Evolutionary conservation across 2,329 filamentous ascomycete genomes (phyloP).

Genomic region (Teratosphaeria nubilosa): DNA sequence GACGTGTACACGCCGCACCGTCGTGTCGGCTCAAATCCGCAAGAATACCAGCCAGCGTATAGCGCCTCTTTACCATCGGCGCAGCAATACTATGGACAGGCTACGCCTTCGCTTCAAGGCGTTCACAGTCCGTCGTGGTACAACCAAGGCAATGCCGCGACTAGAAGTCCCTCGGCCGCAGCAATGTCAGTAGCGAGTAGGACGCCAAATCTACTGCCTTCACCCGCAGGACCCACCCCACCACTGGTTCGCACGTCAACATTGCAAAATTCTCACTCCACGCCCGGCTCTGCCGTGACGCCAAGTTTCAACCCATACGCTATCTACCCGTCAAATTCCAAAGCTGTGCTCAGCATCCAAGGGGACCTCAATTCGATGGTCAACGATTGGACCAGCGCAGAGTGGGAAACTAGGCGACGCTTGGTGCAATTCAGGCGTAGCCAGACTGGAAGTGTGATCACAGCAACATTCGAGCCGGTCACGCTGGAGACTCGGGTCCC

Average conservation of each 20-base stretch:
- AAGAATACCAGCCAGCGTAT: constrained; percentile 20
- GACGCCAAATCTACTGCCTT: constrained; percentile 29
- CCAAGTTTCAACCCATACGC: constrained; percentile 64
- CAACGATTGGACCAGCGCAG: constrained; percentile 70
- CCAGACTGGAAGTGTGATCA: constrained; percentile 73
- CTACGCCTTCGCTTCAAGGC: constrained; percentile 21
- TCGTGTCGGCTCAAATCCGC: constrained; percentile 28
- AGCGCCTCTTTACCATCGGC: constrained; percentile 9
- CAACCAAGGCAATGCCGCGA: constrained; percentile 10
- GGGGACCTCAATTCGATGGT: constrained; percentile 81
- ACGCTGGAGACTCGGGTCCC: constrained; percentile 67
- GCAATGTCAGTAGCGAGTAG: constrained; percentile 15
- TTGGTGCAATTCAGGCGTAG: constrained; percentile 81
- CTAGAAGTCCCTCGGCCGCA: constrained; percentile 20
- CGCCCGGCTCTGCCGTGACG: constrained; percentile 32
- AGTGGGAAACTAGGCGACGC: constrained; percentile 66
- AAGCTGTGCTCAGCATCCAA: constrained; percentile 74
- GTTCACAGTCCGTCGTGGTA: constrained; percentile 28
- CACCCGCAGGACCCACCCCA: constrained; percentile 43
- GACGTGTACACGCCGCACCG: constrained; percentile 27
- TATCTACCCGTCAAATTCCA: constrained; percentile 59
- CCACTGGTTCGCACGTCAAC: constrained; percentile 59
- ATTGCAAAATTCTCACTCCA: constrained; percentile 45
- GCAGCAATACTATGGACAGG: constrained; percentile 16
- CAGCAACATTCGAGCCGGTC: constrained; percentile 68